Evolutionary conservation across 1,139 yeast genomes (phyloP).

Genomic region (Saccharomyces hybrid): DNA sequence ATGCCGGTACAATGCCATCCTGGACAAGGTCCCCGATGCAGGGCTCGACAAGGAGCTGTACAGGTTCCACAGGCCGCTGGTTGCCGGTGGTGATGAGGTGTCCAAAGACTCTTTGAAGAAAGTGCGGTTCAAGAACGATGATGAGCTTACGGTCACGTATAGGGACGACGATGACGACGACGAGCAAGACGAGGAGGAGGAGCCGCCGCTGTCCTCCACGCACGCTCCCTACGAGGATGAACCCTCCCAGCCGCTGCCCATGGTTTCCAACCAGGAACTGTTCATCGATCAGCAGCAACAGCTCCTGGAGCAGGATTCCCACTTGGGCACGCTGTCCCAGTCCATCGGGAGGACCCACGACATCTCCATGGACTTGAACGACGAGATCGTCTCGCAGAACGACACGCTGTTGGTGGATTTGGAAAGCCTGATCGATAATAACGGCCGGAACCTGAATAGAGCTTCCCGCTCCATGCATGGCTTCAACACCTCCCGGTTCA

Average conservation of each 20-base stretch:
- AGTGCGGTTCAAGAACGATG: slow-evolving; percentile 26
- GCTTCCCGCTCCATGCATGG: slow-evolving; percentile 24
- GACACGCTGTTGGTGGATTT: slow-evolving; percentile 24
- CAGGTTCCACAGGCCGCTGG: background rate
- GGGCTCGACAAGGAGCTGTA: background rate
- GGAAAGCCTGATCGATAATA: slow-evolving; percentile 25
- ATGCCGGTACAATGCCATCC: slow-evolving; percentile 8
- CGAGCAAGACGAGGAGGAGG: background rate
- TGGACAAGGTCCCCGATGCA: slow-evolving; percentile 1
- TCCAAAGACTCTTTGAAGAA: slow-evolving; percentile 12
- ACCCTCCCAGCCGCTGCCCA: background rate
- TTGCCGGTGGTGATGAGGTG: background rate
- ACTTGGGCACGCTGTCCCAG: slow-evolving; percentile 19
- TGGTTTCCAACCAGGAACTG: slow-evolving; percentile 24
- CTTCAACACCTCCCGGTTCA: slow-evolving; percentile 22
- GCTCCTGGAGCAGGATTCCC: slow-evolving; percentile 27
- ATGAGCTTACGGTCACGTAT: slow-evolving; percentile 3
- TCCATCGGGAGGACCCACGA: slow-evolving; percentile 23
- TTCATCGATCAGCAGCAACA: slow-evolving; percentile 29
- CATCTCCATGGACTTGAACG: slow-evolving; percentile 26
- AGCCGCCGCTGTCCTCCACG: slow-evolving; percentile 3
- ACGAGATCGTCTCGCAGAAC: slow-evolving; percentile 28
- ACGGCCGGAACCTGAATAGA: slow-evolving; percentile 22
- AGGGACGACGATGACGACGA: slow-evolving; percentile 5
- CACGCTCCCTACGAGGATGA: slow-evolving; percentile 5